Base-by-base conservation (phyloP, 2,329 filamentous ascomycete genomes). In the Juglanconis juglandina region DNA sequence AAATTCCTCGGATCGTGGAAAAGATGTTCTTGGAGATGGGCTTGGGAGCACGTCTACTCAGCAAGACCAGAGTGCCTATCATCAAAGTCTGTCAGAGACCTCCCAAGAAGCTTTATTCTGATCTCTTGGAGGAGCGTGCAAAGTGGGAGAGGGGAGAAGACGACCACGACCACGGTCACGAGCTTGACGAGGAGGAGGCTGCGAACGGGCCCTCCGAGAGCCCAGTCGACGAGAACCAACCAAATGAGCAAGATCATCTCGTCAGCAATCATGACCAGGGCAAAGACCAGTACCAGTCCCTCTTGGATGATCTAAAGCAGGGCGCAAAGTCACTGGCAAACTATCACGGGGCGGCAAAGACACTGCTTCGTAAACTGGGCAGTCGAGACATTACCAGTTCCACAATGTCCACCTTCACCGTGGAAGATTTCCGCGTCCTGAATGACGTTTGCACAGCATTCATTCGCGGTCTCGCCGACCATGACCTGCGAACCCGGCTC, bases 61-160 rank as follows among this genome's bases (percentile, higher is more conserved):
- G 89, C 2, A 85, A 87, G 57, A 95, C 92, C 1, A 82, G 92
- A 63, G 89, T 96, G 3, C 91, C 92, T 0, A 96, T 96, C 65
- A 88, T 96, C 71, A 95, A 96, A 70, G 81, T 96, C 14, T 96
- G 92, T 68, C 82, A 94, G 70, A 82, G 77, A 47, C 92, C 92
- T 2, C 80, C 83, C 0, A 73, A 81, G 2, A 78, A 82, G 59
- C 78, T 96, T 1, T 82, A 82, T 13, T 70, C 76, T 9, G 85
- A 84, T 59, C 79, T 96, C 5, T 69, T 83, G 4, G 81, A 86
- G 39, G 88, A 89, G 67, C 83, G 90, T 6, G 74, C 78, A 48
- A 91, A 87, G 68, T 94, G 90, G 89, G 90, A 94, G 64, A 81
- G 74, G 49, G 85, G 79, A 49, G 77, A 75, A 53, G 76, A 72